Evolutionary conservation across 768 basidiomycete genomes (phyloP), one percentile per base, ranked within the genome.

Genomic region (Paxillus ammoniavirescens): DNA sequence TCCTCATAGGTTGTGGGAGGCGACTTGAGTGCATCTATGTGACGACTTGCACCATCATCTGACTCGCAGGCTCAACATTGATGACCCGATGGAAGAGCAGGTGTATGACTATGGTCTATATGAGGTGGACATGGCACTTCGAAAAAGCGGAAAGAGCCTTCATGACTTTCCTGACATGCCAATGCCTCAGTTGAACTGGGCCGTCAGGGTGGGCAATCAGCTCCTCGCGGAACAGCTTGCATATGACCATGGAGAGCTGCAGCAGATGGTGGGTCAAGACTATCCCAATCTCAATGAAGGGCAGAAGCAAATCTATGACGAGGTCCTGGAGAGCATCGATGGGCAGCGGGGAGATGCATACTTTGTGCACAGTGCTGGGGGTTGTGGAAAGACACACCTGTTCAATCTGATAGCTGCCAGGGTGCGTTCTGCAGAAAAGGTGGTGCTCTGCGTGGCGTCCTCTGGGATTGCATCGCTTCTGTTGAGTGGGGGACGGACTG

Each of bases 401-500:
- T 26, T 26, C 5, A 26, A 26, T 26, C 26, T 26, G 26, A 26
- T 26, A 26, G 26, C 26, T 26, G 26, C 26, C 5, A 4, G 26
- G 26, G 26, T 26, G 6, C 6, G 26, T 26, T 26, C 26, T 5
- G 26, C 26, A 26, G 26, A 26, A 26, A 26, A 26, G 26, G 6
- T 26, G 2, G 26, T 26, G 26, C 5, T 26, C 4, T 26, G 26
- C 5, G 26, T 26, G 26, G 73, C 78, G 13, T 80, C 78, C 2
- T 78, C 77, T 26, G 78, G 78, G 0, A 75, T 81, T 51, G 74
- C 79, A 6, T 65, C 79, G 1, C 60, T 79, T 7, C 65, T 82
- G 0, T 61, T 81, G 0, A 53, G 47, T 8, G 73, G 75, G 42
- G 80, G 79, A 1, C 61, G 71, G 2, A 82, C 81, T 21, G 68